A percentile compares a stretch with the other conserved stretches of the same genome.
Conservation (phyloP, 2,329 filamentous ascomycete genomes). For the Botrytis tulipae region DNA sequence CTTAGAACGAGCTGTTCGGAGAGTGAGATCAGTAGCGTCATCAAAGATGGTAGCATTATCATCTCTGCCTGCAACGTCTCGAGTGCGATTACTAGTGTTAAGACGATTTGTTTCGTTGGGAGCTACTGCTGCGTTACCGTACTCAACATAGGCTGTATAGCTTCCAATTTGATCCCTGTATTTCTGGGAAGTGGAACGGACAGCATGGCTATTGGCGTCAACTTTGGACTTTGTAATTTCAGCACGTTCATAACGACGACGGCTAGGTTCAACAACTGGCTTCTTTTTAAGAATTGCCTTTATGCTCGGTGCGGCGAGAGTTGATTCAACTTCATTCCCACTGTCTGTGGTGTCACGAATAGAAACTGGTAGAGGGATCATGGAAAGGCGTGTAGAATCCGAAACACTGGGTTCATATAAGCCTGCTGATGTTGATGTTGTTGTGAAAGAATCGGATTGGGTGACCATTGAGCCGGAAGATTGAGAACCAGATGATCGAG, state of each 20-base stretch:
- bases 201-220: neutral
- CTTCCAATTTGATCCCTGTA: neutral
- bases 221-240: neutral
- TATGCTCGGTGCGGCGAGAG: neutral
- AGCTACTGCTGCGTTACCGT: neutral
- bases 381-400: neutral
- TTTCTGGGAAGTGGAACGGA: neutral
- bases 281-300: neutral
- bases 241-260: neutral
- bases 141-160: neutral
- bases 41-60: neutral
- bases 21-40: conserved; percentile 10
- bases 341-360: conserved; percentile 2
- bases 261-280: neutral
- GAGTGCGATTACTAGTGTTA: neutral
- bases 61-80: neutral
- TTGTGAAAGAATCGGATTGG: conserved; percentile 5
- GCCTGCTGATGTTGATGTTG: neutral
- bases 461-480: conserved; percentile 6
- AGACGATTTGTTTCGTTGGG: neutral
- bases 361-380: neutral
- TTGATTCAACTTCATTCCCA: conserved; percentile 14
- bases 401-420: neutral
- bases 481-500: conserved; percentile 1
- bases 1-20: conserved; percentile 6